A percentile compares a stretch with the other conserved stretches of the same genome.
These are phyloP conservation scores for Gliomastix tumulicola DNA, from an alignment of 2,329 filamentous ascomycete genomes.

Conservation along the genomic window DNA sequence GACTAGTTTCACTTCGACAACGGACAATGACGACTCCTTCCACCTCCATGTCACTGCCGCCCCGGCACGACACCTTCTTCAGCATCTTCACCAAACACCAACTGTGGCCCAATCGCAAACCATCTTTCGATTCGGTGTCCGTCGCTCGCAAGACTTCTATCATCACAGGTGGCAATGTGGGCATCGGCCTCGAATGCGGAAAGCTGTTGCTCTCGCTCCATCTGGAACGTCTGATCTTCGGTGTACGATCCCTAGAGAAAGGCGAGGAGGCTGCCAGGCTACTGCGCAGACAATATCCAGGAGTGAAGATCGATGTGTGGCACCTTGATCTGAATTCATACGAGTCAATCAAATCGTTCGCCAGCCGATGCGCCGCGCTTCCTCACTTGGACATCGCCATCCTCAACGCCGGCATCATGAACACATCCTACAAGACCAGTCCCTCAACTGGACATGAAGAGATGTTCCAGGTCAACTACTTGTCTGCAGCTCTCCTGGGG, in stretches of 20 bases:
- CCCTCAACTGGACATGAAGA: conserved; percentile 27
- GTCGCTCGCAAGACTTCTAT: conserved; percentile 14
- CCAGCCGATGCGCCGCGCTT: conserved; percentile 7
- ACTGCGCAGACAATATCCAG: background rate
- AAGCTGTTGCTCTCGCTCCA: conserved; percentile 27
- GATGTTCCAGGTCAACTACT: conserved; percentile 30
- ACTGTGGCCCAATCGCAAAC: background rate
- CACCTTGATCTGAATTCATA: conserved; percentile 16
- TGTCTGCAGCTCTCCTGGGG: conserved; percentile 22
- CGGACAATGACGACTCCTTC: no score
- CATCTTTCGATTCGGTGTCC: background rate
- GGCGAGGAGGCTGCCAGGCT: conserved; percentile 8
- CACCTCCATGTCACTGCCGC: conserved; percentile 1
- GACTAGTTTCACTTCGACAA: no score
- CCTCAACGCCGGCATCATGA: conserved; percentile 22
- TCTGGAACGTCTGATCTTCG: conserved; percentile 29
- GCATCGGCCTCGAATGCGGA: conserved; percentile 32
- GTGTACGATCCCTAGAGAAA: conserved; percentile 21
- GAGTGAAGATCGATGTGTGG: conserved; percentile 14
- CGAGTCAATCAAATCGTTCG: conserved; percentile 12
- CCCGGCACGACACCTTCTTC: background rate
- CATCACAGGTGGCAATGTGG: conserved; percentile 34
- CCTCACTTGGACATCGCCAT: conserved; percentile 16
- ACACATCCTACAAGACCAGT: conserved; percentile 7
- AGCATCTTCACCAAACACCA: background rate